phyloP scores from a whole-genome alignment of 106 monocot species.

The Dendrobium huoshanense region DNA sequence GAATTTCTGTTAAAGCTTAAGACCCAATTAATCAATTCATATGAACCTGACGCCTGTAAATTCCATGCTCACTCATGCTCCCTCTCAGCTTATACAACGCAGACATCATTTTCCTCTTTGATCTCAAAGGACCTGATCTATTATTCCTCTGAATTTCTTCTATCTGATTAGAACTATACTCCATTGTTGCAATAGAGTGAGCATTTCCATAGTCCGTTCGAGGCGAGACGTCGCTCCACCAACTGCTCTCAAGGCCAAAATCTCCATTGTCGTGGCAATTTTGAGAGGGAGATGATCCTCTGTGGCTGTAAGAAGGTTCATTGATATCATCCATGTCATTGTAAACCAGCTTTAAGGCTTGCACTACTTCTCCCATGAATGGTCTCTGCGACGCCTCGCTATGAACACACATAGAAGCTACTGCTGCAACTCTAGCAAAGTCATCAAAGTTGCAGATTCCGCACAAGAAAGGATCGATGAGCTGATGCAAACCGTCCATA shows the following conservation, averaged over 20 bases:
- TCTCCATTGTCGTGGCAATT: not conserved
- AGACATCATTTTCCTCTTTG: conserved; percentile 25
- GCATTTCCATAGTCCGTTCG: conserved; percentile 11
- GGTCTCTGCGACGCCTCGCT: conserved; percentile 30
- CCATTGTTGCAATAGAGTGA: conserved; percentile 4
- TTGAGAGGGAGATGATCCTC: no score
- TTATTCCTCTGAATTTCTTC: conserved; percentile 21
- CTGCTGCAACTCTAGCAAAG: conserved; percentile 33
- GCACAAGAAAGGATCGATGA: conserved; percentile 24
- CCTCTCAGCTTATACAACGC: conserved; percentile 53
- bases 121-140: conserved; percentile 66
- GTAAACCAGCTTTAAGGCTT: conserved; percentile 48
- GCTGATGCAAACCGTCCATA: conserved; percentile 23
- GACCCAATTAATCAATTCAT: not conserved
- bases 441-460: conserved; percentile 21
- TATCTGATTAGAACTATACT: no score
- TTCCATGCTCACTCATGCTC: conserved; percentile 69
- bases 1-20: not conserved
- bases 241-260: not conserved
- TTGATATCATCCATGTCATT: not conserved
- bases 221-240: not conserved
- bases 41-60: conserved; percentile 22
- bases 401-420: conserved; percentile 34
- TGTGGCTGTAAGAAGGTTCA: not conserved
- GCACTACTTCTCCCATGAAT: conserved; percentile 56